Percentiles rank a stretch among this genome's conserved stretches.
These are phyloP conservation scores for Pseudogymnoascus sp. DNA, from an alignment of 2,329 filamentous ascomycete genomes.

Conservation along the genomic window DNA sequence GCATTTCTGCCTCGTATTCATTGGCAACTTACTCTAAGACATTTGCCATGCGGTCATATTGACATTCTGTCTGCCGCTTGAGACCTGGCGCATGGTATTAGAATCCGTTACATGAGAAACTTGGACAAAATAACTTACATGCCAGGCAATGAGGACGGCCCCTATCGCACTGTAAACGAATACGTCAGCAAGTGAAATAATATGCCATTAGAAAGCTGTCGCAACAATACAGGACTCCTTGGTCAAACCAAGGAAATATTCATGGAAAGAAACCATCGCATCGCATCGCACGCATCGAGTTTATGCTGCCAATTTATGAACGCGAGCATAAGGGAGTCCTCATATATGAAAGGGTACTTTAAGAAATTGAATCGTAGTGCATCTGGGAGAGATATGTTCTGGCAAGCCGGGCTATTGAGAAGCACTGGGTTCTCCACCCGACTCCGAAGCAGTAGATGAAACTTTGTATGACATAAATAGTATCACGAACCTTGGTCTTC, in stretches of 20 bases:
- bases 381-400: not conserved
- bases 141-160: slow-evolving; percentile 61
- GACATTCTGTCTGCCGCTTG: slow-evolving; percentile 68
- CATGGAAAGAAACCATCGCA: not conserved
- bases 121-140: slow-evolving; percentile 39
- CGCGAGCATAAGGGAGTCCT: not conserved
- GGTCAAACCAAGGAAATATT: not conserved
- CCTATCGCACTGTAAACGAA: slow-evolving; percentile 58
- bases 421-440: not conserved
- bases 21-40: slow-evolving; percentile 58
- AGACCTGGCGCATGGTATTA: slow-evolving; percentile 45
- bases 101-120: slow-evolving; percentile 10
- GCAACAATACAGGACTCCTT: not conserved
- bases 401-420: too few relatives aligned
- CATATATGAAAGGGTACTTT: not conserved
- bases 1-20: not conserved
- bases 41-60: slow-evolving; percentile 69
- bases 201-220: not conserved
- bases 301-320: not conserved
- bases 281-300: too few relatives aligned
- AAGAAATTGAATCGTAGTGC: not conserved
- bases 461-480: not conserved
- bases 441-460: not conserved
- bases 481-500: slow-evolving; percentile 62
- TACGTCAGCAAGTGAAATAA: not conserved